Evolutionary conservation across 163 green algal species (phyloP).

Genomic region (Scenedesmus sp.): DNA sequence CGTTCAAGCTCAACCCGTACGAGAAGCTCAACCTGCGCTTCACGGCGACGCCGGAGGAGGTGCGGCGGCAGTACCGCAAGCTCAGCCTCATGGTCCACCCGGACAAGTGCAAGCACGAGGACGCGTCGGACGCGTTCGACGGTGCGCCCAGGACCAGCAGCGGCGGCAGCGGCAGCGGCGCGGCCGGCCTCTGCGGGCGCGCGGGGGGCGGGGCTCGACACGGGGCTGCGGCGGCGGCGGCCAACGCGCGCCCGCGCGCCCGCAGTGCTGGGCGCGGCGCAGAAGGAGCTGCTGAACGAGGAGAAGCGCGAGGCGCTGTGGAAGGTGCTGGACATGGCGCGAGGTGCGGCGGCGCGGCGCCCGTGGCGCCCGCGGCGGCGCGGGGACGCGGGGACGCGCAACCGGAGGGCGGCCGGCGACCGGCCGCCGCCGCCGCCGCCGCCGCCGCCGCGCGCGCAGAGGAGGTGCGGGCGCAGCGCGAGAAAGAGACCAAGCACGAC

Average conservation of each 20-base stretch:
- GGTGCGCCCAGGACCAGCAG: constrained; percentile 49
- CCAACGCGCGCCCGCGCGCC: background rate
- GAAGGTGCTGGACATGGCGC: constrained; percentile 72
- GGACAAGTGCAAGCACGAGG: constrained; percentile 96
- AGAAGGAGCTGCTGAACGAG: constrained; percentile 81
- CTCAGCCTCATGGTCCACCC: constrained; percentile 95
- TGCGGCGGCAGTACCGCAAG: constrained; percentile 76
- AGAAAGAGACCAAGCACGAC: constrained; percentile 90
- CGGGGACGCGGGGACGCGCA: background rate
- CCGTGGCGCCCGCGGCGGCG: background rate
- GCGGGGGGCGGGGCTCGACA: too few relatives aligned
- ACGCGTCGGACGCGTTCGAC: constrained; percentile 91
- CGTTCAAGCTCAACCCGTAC: constrained; percentile 98
- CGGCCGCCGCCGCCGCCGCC: background rate
- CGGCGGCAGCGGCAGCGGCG: background rate
- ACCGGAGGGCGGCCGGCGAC: too few relatives aligned
- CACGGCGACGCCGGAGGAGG: constrained; percentile 81
- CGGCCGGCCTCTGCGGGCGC: too few relatives aligned
- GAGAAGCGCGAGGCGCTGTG: constrained; percentile 73
- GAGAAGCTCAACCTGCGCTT: constrained; percentile 93
- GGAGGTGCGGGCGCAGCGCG: constrained; percentile 82
- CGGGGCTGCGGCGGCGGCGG: too few relatives aligned
- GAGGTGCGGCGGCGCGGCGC: too few relatives aligned
- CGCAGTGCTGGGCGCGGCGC: constrained; percentile 81
- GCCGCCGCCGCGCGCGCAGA: constrained; percentile 63